Conservation (phyloP, 1,139 yeast species). For the Kodamaea derodonti region DNA sequence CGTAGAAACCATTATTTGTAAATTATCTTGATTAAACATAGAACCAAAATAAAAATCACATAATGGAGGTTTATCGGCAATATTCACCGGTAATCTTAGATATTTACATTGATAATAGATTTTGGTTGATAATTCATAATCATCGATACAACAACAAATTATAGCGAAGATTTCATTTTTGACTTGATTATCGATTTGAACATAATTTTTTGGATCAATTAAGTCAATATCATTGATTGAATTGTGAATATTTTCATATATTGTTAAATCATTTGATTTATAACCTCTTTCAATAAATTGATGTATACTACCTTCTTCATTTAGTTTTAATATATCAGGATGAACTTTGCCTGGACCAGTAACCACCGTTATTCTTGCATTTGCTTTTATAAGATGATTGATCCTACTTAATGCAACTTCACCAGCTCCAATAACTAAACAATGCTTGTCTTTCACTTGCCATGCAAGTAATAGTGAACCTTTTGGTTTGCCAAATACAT, state of each 20-base stretch:
- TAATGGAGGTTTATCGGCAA: constrained; percentile 78
- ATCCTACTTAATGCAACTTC: constrained; percentile 76
- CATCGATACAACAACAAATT: constrained; percentile 76
- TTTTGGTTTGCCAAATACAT: constrained; percentile 17
- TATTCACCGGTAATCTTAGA: constrained; percentile 63
- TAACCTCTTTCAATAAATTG: constrained; percentile 41
- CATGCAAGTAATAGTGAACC: constrained; percentile 69
- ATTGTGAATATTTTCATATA: constrained; percentile 39
- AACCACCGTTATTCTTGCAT: constrained; percentile 66
- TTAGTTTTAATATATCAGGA: constrained; percentile 37
- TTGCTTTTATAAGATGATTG: constrained; percentile 61
- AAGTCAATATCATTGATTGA: constrained; percentile 15
- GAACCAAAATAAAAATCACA: constrained; percentile 89
- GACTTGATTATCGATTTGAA: constrained; percentile 30
- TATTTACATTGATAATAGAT: constrained; percentile 60
- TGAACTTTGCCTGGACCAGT: constrained; percentile 47
- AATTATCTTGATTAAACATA: constrained; percentile 69
- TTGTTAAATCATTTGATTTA: constrained; percentile 39
- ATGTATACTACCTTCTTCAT: constrained; percentile 40
- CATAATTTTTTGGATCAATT: constrained; percentile 26
- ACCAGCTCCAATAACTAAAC: constrained; percentile 77
- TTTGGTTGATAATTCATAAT: constrained; percentile 54
- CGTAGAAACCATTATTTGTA: constrained; percentile 80
- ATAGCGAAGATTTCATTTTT: constrained; percentile 48
- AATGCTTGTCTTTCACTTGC: constrained; percentile 64